Evolutionary conservation across 352 stramenopile genomes (phyloP), one percentile per base, ranked within the genome.

Genomic region (Thraustochytrium sp.): DNA sequence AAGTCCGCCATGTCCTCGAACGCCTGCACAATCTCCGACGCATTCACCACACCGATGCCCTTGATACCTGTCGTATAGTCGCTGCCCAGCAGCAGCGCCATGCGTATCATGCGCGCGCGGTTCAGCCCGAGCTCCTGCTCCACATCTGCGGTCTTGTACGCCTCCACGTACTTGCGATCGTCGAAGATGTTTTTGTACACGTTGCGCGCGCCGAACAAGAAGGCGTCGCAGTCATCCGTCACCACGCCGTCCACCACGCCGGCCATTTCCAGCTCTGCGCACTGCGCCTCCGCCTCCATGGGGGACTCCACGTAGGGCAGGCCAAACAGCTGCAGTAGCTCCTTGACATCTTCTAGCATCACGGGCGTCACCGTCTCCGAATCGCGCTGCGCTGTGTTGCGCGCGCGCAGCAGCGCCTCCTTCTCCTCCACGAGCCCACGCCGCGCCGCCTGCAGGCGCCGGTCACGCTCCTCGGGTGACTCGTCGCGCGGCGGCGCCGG

Each of bases 131-230:
- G 87, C 82, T 99, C 95, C 37, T 88, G 88, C 82, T 97, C 85
- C 26, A 98, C 92, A 85, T 99, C 96, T 26, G 90, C 85, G 5
- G 94, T 92, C 46, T 91, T 92, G 87, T 99, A 99, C 1, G 92
- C 95, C 89, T 99, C 96, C 11, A 99, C 97, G 87, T 97, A 99
- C 85, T 98, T 98, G 74, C 97, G 91, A 80, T 99, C 94, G 78
- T 99, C 94, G 83, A 99, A 99, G 85, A 99, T 99, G 87, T 99
- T 99, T 85, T 98, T 98, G 89, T 99, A 99, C 23, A 99, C 91
- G 36, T 86, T 90, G 53, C 90, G 87, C 18, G 92, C 96, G 21
- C 97, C 97, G 87, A 99, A 99, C 36, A 96, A 88, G 86, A 97
- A 97, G 4, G 90, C 89, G 86, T 97, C 93, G 55, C 86, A 98